Evolutionary conservation across 2,329 filamentous ascomycete genomes (phyloP).

Genomic region (Coniochaeta prunicola): DNA sequence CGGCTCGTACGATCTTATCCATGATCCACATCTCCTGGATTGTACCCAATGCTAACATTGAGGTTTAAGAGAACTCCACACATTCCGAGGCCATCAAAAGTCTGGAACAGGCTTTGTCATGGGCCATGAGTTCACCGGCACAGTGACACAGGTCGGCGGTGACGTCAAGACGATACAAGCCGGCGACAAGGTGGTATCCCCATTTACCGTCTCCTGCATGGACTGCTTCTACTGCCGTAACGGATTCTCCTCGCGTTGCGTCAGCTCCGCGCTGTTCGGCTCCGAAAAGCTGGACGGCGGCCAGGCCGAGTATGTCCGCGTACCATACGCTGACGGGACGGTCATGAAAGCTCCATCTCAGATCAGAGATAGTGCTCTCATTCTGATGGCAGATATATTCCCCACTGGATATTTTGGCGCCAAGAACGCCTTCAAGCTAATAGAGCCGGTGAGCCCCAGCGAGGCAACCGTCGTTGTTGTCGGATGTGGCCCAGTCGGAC

Average conservation of each 20-base stretch:
- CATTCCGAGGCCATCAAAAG: slow-evolving; percentile 74
- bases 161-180: slow-evolving; percentile 61
- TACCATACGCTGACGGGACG: slow-evolving; percentile 75
- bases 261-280: slow-evolving; percentile 64
- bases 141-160: slow-evolving; percentile 59
- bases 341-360: slow-evolving; percentile 65
- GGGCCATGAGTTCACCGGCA: slow-evolving; percentile 86
- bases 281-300: slow-evolving; percentile 62
- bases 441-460: slow-evolving; percentile 42
- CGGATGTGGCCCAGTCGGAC: slow-evolving; percentile 78
- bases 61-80: slow-evolving; percentile 65
- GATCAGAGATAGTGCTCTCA: slow-evolving; percentile 66
- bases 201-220: slow-evolving; percentile 74
- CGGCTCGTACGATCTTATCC: slow-evolving; percentile 60
- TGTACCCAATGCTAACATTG: not conserved
- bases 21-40: slow-evolving; percentile 3
- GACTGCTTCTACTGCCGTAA: slow-evolving; percentile 80
- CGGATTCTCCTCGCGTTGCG: slow-evolving; percentile 71
- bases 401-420: slow-evolving; percentile 82
- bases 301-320: slow-evolving; percentile 75
- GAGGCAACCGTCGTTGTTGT: slow-evolving; percentile 71
- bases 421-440: slow-evolving; percentile 64
- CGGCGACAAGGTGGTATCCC: slow-evolving; percentile 74
- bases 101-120: slow-evolving; percentile 57
- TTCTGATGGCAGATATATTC: slow-evolving; percentile 92